These are phyloP conservation scores for Leishmania lainsoni DNA, from an alignment of 208 protist species.

Conservation along the genomic window DNA sequence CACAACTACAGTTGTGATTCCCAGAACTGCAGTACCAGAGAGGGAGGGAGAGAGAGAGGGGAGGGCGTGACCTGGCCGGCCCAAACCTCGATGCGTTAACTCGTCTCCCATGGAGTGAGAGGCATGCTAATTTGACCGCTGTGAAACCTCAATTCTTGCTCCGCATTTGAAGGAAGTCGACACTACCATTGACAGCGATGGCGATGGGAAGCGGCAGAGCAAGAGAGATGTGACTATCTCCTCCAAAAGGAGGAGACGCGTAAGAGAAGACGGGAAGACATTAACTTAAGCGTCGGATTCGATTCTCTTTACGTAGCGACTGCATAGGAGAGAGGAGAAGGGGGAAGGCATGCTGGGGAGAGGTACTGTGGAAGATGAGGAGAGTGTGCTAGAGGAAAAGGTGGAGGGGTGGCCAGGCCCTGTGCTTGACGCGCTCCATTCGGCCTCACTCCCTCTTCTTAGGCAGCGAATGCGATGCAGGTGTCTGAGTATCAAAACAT, in stretches of 20 bases:
- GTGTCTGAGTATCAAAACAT: not conserved
- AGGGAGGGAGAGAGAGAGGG: not conserved
- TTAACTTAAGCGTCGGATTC: not conserved
- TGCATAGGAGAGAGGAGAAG: too few species aligned
- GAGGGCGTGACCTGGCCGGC: too few species aligned
- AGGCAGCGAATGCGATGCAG: too few species aligned
- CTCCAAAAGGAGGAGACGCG: not conserved
- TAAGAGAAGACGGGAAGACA: not conserved
- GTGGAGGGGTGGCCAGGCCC: not conserved
- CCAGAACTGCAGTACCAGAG: not conserved
- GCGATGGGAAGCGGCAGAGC: not conserved
- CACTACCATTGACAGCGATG: too few species aligned
- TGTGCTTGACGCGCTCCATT: too few species aligned
- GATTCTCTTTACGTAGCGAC: not conserved
- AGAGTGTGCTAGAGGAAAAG: not conserved
- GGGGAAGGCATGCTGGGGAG: not conserved
- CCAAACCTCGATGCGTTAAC: too few species aligned
- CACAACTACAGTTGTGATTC: not conserved
- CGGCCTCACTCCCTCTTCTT: not conserved
- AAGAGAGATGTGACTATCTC: not conserved
- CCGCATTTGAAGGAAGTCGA: too few species aligned
- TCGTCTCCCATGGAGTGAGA: too few species aligned
- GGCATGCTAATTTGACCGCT: too few species aligned
- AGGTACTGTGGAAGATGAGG: not conserved
- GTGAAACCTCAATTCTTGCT: too few species aligned